phyloP scores from a whole-genome alignment of 306 rosid genomes.

The Urtica urens region DNA sequence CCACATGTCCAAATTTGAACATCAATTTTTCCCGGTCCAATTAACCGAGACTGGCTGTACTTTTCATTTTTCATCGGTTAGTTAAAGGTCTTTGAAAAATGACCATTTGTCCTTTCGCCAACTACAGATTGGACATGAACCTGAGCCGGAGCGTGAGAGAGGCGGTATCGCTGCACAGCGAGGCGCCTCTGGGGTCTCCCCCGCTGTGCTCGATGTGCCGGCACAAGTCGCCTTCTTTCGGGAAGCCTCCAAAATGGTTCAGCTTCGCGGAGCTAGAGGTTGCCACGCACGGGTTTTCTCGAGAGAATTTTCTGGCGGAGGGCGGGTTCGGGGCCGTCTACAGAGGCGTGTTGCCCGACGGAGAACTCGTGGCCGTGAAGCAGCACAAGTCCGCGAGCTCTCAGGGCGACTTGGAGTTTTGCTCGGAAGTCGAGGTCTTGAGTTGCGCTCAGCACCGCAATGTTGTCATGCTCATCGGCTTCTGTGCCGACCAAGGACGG shows the following conservation, averaged over 20 bases:
- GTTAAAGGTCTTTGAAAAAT: too few species aligned
- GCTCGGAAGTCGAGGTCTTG: constrained; percentile 93
- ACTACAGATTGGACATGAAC: constrained; percentile 46
- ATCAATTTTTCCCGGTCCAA: too few species aligned
- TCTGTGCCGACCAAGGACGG: constrained; percentile 84
- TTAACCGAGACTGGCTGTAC: too few species aligned
- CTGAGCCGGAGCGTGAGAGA: constrained; percentile 69
- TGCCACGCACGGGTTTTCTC: constrained; percentile 83
- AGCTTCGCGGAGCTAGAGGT: constrained; percentile 64
- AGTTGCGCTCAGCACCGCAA: constrained; percentile 98
- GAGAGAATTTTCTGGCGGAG: constrained; percentile 84
- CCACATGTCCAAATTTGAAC: too few species aligned
- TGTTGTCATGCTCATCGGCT: constrained; percentile 85
- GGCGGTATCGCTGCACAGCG: constrained; percentile 48
- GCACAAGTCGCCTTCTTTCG: constrained; percentile 90
- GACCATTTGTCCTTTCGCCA: too few species aligned
- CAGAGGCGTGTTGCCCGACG: constrained; percentile 64
- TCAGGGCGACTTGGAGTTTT: constrained; percentile 91
- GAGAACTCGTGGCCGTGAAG: constrained; percentile 83
- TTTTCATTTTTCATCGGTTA: too few species aligned
- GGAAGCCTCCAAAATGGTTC: constrained; percentile 95
- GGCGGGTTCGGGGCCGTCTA: constrained; percentile 97
- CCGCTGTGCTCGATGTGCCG: constrained; percentile 91
- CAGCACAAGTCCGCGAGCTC: constrained; percentile 78
- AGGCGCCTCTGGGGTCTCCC: constrained; percentile 66